Percentiles rank a stretch among this genome's conserved stretches.
phyloP scores from a whole-genome alignment of 495 filamentous ascomycete species.

The Aspergillus haitiensis region DNA sequence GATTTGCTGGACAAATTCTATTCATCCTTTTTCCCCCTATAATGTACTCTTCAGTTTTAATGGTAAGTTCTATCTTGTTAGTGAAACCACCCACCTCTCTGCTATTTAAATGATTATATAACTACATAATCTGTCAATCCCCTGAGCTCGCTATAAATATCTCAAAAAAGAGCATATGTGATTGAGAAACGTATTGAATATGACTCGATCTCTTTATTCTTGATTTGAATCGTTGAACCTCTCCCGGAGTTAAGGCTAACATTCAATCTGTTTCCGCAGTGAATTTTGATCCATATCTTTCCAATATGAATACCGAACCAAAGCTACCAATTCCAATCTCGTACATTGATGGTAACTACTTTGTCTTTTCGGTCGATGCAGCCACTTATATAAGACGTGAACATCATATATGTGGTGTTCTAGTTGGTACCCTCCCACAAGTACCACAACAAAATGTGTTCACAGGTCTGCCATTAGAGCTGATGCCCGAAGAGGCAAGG shows the following conservation, averaged over 20 bases:
- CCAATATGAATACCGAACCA: conserved; percentile 42
- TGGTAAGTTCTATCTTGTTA: conserved; percentile 34
- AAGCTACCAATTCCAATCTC: conserved; percentile 75
- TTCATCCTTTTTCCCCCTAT: conserved; percentile 11
- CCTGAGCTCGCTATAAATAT: conserved; percentile 57
- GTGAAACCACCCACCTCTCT: neutral
- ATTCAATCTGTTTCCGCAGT: conserved; percentile 17
- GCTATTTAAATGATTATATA: conserved; percentile 65
- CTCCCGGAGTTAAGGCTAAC: conserved; percentile 21
- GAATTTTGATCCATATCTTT: conserved; percentile 6
- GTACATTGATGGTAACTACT: conserved; percentile 74
- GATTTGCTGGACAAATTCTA: conserved; percentile 42
- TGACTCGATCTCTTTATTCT: conserved; percentile 30
- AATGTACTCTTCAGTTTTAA: conserved; percentile 24
- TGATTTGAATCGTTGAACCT: conserved; percentile 12
- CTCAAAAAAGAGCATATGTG: conserved; percentile 47
- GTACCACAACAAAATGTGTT: conserved; percentile 94
- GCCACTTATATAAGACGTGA: conserved; percentile 77
- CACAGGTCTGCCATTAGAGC: conserved; percentile 79
- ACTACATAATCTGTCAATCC: conserved; percentile 87
- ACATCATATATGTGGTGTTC: conserved; percentile 83
- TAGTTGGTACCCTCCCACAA: conserved; percentile 86
- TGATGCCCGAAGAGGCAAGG: conserved; percentile 87
- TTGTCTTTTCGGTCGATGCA: conserved; percentile 82
- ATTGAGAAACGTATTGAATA: conserved; percentile 55